Evolutionary conservation across 345 rosid species (phyloP), one percentile per base, ranked within the genome.

Genomic region (Lenwebbia sp.): DNA sequence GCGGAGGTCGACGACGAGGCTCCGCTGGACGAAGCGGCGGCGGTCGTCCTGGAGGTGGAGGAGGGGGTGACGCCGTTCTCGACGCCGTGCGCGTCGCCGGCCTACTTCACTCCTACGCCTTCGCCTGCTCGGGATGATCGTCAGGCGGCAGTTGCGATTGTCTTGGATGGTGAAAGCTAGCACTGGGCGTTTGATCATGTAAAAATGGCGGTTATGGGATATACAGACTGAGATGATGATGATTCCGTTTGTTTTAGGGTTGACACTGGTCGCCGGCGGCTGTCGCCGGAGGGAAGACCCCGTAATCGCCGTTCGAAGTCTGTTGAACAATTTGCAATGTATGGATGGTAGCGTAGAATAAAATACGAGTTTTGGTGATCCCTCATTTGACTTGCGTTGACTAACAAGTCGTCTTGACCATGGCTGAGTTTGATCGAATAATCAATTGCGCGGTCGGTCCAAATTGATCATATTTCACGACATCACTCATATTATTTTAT

Each of bases 11-110:
- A 84, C 54, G 85, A 41, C 85, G 57, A 54, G 54, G 83, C 23
- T 30, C 52, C 41, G n/a, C 85, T 41, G 55, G 81, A 19, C 11
- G 56, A 54, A 30, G 85, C 47, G 28, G 57, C 19, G 14, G 85
- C 17, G 21, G 89, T 7, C 44, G 83, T 40, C 15, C 58, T 51
- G 82, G 60, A 22, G 74, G 84, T 81, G 41, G 56, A 51, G 37
- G 89, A 84, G 85, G 54, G 23, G 75, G 19, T 15, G 90, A 94
- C 99, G 85, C 96, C 98, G 87, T 95, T 90, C 86, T 91, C 92
- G 15, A 95, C 99, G 26, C 98, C 98, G 0, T 92, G 93, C 85
- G 93, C 89, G 74, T 95, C 96, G 58, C 95, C 96, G 4, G 86
- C 89, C 33, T 90, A 88, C 86, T 91, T 87, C 54, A 93, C 95